Evolutionary conservation across 805 yeast species (phyloP).

Genomic region (Zygoascus ofunaensis): DNA sequence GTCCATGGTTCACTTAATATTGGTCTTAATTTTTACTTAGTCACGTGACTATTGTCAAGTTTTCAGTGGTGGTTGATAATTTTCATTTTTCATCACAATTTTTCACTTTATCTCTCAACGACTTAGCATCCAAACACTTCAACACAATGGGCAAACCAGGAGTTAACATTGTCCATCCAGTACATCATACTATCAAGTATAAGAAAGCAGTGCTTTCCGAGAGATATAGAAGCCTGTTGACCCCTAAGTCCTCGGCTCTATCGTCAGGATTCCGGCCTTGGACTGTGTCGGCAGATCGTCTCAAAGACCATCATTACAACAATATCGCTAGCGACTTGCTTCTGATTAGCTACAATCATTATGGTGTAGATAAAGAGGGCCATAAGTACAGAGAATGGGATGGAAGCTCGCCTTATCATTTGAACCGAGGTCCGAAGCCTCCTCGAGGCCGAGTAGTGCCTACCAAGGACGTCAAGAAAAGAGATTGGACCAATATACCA

Average conservation of each 20-base stretch:
- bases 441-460: conserved; percentile 71
- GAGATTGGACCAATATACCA: conserved; percentile 66
- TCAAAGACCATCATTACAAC: conserved; percentile 64
- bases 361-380: conserved; percentile 47
- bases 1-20: no score
- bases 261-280: conserved; percentile 72
- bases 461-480: conserved; percentile 62
- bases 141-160: conserved; percentile 39
- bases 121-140: conserved; percentile 1
- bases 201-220: conserved; percentile 69
- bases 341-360: conserved; percentile 68
- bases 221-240: conserved; percentile 56
- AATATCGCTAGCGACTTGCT: conserved; percentile 70
- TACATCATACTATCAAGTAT: conserved; percentile 78
- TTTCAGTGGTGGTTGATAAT: not conserved
- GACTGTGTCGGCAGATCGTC: conserved; percentile 69
- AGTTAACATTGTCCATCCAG: conserved; percentile 75
- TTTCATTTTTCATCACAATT: not conserved
- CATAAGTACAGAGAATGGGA: conserved; percentile 77
- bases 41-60: not conserved
- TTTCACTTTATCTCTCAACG: not conserved
- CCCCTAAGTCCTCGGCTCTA: conserved; percentile 63
- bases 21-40: no score
- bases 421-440: conserved; percentile 67
- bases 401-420: conserved; percentile 76